A percentile compares a stretch with the other conserved stretches of the same genome.
Evolutionary conservation across 805 yeast species (phyloP).

Genomic region (Ogataea corticis): DNA sequence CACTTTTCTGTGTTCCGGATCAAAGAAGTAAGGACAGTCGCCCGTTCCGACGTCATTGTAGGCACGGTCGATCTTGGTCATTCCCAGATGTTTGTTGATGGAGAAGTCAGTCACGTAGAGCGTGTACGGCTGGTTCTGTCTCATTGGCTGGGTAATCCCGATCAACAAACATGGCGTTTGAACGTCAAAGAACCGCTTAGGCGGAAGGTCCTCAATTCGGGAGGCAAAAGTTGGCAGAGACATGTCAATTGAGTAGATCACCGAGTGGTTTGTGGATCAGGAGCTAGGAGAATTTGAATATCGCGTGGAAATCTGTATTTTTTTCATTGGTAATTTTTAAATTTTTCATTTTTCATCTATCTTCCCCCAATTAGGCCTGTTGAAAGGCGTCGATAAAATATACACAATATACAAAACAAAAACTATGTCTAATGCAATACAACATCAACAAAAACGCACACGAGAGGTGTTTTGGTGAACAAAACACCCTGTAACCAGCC

Average conservation of each 20-base stretch:
- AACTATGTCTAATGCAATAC: slow-evolving; percentile 19
- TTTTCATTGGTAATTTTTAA: too few species aligned
- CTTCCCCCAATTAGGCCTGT: slow-evolving; percentile 20
- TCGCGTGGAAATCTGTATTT: too few species aligned
- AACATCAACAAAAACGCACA: slow-evolving; percentile 10
- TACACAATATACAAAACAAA: slow-evolving; percentile 19
- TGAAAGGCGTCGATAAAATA: slow-evolving; percentile 21
- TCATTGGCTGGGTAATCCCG: slow-evolving; percentile 20
- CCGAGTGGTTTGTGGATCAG: too few species aligned
- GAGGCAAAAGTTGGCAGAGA: too few species aligned
- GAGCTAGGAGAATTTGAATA: too few species aligned
- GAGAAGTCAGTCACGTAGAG: slow-evolving; percentile 29
- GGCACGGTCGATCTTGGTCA: slow-evolving; percentile 3
- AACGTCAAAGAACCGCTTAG: slow-evolving; percentile 2
- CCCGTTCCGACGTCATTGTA: neutral
- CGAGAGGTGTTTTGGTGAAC: too few species aligned
- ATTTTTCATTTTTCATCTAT: slow-evolving; percentile 1
- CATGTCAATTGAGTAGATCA: too few species aligned
- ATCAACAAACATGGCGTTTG: slow-evolving; percentile 21
- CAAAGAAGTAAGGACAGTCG: neutral
- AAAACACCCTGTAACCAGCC: slow-evolving; percentile 7
- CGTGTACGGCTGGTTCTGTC: slow-evolving; percentile 15
- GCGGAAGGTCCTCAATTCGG: neutral
- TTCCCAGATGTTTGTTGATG: neutral
- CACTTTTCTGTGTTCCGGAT: neutral